These are phyloP conservation scores for Cyclospora cayetanensis DNA, from an alignment of 169 alveolate genomes.

Conservation along the genomic window DNA sequence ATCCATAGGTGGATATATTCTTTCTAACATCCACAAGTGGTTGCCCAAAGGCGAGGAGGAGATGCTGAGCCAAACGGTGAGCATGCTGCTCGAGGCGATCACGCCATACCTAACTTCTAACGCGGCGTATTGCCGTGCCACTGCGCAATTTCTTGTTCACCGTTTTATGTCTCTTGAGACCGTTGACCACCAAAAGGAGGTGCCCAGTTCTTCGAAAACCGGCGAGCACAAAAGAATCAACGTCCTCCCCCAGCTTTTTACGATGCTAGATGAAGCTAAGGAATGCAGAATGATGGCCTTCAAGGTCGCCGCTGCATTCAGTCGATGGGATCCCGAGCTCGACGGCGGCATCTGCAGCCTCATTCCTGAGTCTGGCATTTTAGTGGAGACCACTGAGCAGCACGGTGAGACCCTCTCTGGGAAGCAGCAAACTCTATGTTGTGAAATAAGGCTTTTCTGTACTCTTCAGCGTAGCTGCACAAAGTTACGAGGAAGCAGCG, in stretches of 20 bases:
- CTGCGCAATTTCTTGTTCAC: constrained; percentile 50
- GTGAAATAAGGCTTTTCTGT: too few species aligned
- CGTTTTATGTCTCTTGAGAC: neutral
- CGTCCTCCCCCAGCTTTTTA: too few species aligned
- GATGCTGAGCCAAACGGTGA: neutral
- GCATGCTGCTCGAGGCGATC: constrained; percentile 18
- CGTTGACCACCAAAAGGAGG: neutral
- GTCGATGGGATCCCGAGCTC: neutral
- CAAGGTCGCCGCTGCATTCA: neutral
- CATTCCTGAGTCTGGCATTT: neutral
- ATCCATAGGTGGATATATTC: constrained; percentile 14
- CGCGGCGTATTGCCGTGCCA: constrained; percentile 61
- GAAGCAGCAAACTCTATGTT: too few species aligned
- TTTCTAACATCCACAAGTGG: neutral
- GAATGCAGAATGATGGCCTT: neutral
- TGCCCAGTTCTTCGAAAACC: neutral
- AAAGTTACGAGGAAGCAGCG: too few species aligned
- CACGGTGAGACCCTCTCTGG: neutral
- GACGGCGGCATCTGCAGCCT: neutral
- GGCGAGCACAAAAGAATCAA: neutral
- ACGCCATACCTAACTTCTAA: constrained; percentile 61
- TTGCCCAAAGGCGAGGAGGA: neutral
- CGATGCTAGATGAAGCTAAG: neutral
- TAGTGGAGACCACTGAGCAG: neutral
- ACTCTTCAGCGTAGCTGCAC: too few species aligned